Evolutionary conservation across 345 rosid species (phyloP).

Genomic region (Gossypioides kirkii): DNA sequence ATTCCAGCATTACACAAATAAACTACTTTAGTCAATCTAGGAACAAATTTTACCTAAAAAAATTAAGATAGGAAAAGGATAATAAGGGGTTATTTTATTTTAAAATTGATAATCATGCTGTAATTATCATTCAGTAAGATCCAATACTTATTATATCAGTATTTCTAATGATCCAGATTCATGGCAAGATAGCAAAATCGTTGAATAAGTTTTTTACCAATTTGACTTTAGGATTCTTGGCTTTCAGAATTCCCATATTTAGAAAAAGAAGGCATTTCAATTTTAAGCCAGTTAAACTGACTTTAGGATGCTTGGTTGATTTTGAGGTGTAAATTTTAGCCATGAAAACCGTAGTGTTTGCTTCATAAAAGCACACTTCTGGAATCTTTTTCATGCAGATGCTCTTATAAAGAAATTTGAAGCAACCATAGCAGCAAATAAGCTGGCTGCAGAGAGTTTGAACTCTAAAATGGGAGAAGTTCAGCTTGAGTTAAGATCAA

Average conservation of each 20-base stretch:
- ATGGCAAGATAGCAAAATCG: not conserved
- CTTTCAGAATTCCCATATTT: not conserved
- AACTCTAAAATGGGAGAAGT: conserved; percentile 53
- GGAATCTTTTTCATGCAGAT: conserved; percentile 38
- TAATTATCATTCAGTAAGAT: not conserved
- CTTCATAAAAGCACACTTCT: conserved; percentile 3
- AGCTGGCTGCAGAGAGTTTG: conserved; percentile 42
- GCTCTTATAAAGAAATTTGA: conserved; percentile 46
- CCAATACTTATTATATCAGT: not conserved
- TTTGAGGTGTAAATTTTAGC: not conserved
- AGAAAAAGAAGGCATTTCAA: not conserved
- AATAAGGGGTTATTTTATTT: not conserved
- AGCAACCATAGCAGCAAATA: conserved; percentile 34
- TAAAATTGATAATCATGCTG: not conserved
- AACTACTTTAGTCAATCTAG: not conserved
- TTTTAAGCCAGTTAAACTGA: no score
- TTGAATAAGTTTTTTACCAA: not conserved
- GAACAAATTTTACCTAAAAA: not conserved
- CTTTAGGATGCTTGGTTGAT: conserved; percentile 4
- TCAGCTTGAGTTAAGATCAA: conserved; percentile 41
- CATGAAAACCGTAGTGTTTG: not conserved
- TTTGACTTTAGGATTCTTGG: not conserved
- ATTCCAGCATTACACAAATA: not conserved
- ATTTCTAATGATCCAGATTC: not conserved
- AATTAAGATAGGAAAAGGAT: not conserved